Evolutionary conservation across 2,329 filamentous ascomycete species (phyloP).

Genomic region (Uncinocarpus reesii): DNA sequence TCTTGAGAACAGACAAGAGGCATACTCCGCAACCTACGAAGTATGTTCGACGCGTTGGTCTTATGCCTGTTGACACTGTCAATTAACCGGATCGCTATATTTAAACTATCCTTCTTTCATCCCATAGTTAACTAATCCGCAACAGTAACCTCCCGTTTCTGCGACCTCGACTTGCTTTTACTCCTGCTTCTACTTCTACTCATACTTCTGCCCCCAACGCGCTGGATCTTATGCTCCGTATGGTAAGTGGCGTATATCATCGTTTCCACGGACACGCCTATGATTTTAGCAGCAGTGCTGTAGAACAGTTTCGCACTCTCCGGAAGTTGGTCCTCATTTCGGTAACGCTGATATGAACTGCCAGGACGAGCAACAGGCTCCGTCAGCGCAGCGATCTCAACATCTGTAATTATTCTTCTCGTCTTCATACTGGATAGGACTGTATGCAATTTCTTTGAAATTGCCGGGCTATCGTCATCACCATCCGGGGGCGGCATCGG

Average conservation of each 20-base stretch:
- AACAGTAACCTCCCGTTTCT: neutral
- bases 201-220: neutral
- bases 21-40: too few relatives aligned
- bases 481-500: slow-evolving; percentile 5
- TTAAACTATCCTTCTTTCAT: neutral
- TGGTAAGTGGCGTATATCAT: slow-evolving; percentile 43
- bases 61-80: too few relatives aligned
- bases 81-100: too few relatives aligned
- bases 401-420: slow-evolving; percentile 30
- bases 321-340: slow-evolving; percentile 39
- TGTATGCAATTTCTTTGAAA: slow-evolving; percentile 33
- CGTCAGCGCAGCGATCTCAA: slow-evolving; percentile 21
- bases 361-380: slow-evolving; percentile 38
- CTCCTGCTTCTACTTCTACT: slow-evolving; percentile 8
- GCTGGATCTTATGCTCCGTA: slow-evolving; percentile 38
- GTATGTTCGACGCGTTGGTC: too few relatives aligned
- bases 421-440: slow-evolving; percentile 36
- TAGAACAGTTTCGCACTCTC: slow-evolving; percentile 41
- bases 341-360: slow-evolving; percentile 42
- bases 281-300: slow-evolving; percentile 41
- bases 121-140: neutral
- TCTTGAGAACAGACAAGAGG: too few relatives aligned
- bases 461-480: slow-evolving; percentile 22
- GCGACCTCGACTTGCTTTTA: slow-evolving; percentile 1
- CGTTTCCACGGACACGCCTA: slow-evolving; percentile 42